Base-by-base conservation (phyloP, 2,329 filamentous ascomycete species). In the Didymella lethalis region DNA sequence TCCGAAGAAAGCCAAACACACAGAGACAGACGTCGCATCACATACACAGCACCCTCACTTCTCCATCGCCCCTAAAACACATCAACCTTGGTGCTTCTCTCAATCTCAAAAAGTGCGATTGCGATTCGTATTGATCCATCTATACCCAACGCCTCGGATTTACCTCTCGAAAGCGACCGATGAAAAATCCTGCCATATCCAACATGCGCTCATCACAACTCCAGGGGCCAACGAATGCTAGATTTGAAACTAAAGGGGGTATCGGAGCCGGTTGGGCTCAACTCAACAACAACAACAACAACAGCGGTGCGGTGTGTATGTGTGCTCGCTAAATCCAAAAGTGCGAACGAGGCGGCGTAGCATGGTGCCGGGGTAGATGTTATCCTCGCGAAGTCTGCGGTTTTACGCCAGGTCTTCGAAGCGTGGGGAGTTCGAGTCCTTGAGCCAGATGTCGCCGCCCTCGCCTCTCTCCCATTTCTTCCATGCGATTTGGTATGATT, bases 391-490 rank as follows among this genome's bases (percentile, higher is more conserved):
- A 12, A 34, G 16, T 34, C 1, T 18, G 40, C 31, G 12, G 32
- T 6, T 2, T 48, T 43, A 59, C 16, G 53, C 40, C 18, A 62
- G 36, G n/a, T 53, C 46, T 25, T 49, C 29, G 3, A 54, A 41
- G 5, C 32, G 40, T 18, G 56, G 26, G 18, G 61, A 49, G 18
- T 52, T 29, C 14, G 56, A 52, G 43, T 65, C 58, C 50, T 69
- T 63, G 55, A 99, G 83, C 83, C 92, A 95, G 65, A 99, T 96
- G 81, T 99, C 95, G 8, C 94, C 93, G n/a, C 91, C 89, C 77
- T 92, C 86, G 12, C 92, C 93, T 40, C 81, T 83, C 38, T 93
- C 92, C 94, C 95, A 99, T 73, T 87, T 86, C 68, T 84, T 84
- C 95, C 95, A 99, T 18, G 93, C 93, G 74, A 90, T 86, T 64